phyloP scores from a whole-genome alignment of 176 grass and related monocot species.

The Avena atlantica region DNA sequence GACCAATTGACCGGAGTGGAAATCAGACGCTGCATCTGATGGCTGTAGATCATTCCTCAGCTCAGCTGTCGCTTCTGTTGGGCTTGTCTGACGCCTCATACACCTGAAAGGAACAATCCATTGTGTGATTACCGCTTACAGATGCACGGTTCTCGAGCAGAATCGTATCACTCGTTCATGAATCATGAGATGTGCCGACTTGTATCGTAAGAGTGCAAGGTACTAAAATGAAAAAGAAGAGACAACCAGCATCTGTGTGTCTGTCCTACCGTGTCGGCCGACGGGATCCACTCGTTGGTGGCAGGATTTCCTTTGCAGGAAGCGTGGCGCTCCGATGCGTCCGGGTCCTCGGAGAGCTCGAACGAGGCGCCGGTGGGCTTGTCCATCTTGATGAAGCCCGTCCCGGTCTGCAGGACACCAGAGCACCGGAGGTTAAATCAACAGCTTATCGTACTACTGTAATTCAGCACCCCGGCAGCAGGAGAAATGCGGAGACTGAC shows the following conservation, averaged over 20 bases:
- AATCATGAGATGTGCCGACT: too few relatives aligned
- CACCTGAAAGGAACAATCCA: constrained; percentile 51
- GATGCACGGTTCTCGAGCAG: background rate
- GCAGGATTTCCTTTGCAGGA: constrained; percentile 76
- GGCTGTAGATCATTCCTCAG: background rate
- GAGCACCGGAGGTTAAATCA: background rate
- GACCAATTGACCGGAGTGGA: background rate
- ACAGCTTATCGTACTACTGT: too few relatives aligned
- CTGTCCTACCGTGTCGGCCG: constrained; percentile 50
- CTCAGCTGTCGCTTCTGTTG: constrained; percentile 68
- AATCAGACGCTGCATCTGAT: background rate
- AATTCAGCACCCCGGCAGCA: too few relatives aligned
- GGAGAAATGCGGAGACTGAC: constrained; percentile 37
- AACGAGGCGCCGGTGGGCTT: constrained; percentile 47
- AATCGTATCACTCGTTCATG: too few relatives aligned
- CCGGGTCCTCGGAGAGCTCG: constrained; percentile 35
- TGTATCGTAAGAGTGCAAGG: too few relatives aligned
- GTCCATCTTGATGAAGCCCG: constrained; percentile 91
- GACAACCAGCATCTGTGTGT: background rate
- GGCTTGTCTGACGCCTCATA: constrained; percentile 68
- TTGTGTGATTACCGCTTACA: background rate
- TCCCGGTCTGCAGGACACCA: constrained; percentile 66
- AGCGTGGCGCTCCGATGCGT: constrained; percentile 44
- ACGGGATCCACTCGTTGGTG: constrained; percentile 92
- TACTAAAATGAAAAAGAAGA: too few relatives aligned